Base-by-base conservation (phyloP, 768 basidiomycete species). In the Saitozyma sp. region DNA sequence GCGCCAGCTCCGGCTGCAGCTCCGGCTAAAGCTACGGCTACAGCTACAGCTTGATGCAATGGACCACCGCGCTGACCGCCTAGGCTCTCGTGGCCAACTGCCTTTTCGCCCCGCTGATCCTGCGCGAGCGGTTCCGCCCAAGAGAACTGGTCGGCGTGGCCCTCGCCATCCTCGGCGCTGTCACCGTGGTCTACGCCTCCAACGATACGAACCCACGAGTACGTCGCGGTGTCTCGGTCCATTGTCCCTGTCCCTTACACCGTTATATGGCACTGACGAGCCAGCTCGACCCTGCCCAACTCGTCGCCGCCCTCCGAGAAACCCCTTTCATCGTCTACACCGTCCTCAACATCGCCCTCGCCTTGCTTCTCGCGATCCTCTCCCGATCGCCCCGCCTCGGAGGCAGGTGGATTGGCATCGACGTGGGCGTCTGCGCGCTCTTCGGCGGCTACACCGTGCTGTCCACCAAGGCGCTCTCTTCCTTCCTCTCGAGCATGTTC, bases 21-120 rank as follows among this genome's bases (percentile, higher is more conserved):
- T 29, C 2, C 29, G 5, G 29, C 29, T 29, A 29, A 49, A 16
- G 56, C 29, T 2, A 2, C 29, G 29, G 29, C 29, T 29, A 29
- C 29, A 29, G 29, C 29, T 29, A 29, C 29, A 6, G 45, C 13
- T 46, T 6, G 6, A 11, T 2, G 11, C 13, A 46, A 2, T 46
- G 45, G 13, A 46, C 45, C 11, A 50, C 13, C 14, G 37, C 7
- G 38, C 62, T 43, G 29, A 53, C 14, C 2, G 45, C 45, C n/a
- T 17, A 92, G 78, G 92, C 92, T 2, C 83, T 97, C n/a, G 87
- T 95, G 62, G 91, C 95, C 13, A 98, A 98, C 77, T 97, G 93
- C 73, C 83, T 93, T 46, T 92, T 97, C 66, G 92, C 94, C 0
- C 95, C 95, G 14, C 70, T 92, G 3, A 85, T 97, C 73, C 83